Base-by-base conservation (phyloP, 2,329 filamentous ascomycete species). In the Chaetomium globosum region DNA sequence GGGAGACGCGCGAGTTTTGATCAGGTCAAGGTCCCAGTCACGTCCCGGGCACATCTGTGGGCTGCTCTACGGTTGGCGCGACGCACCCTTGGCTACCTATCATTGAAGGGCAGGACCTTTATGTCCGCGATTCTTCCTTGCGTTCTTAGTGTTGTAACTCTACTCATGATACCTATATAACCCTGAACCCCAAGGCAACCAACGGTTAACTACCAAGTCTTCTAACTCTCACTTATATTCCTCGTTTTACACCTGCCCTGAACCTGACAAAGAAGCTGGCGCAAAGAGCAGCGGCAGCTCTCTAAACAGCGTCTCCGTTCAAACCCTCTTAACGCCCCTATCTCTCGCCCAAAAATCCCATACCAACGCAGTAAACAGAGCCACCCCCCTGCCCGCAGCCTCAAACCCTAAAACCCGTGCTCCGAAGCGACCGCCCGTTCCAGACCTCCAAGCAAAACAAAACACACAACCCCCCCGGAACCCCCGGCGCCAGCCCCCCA, bases 1-100 rank as follows among this genome's bases (percentile, higher is more conserved):
- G 92, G 0, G 92, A 94, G 80, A 93, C 88, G 71, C 84, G 87
- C 66, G 90, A 92, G 74, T 95, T 92, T 76, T 89, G 73, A 81
- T 19, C 21, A 9, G 30, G 28, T 13, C 39, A 12, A 9, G 2
- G 10, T n/a, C n/a, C n/a, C n/a, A n/a, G n/a, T 4, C 26, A 26
- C 26, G 2, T 48, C 10, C 8, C 10, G 43, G 43, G 43, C 5
- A 21, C 7, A n/a, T 5, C 3, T 43, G 33, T 36, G 36, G 13
- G 36, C 2, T 39, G 2, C 13, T 16, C 33, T 12, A 16, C 13
- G 36, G 36, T 39, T 39, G 36, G 13, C 13, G 5, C 36, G 3
- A 19, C 12, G 16, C 5, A 39, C 19, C 13, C 36, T 16, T 5
- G 33, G 36, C 5, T 13, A 39, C 16, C 13, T n/a, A n/a, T n/a